These are phyloP conservation scores for Cicer cuneatum DNA, from an alignment of 306 rosid genomes.

Conservation along the genomic window DNA sequence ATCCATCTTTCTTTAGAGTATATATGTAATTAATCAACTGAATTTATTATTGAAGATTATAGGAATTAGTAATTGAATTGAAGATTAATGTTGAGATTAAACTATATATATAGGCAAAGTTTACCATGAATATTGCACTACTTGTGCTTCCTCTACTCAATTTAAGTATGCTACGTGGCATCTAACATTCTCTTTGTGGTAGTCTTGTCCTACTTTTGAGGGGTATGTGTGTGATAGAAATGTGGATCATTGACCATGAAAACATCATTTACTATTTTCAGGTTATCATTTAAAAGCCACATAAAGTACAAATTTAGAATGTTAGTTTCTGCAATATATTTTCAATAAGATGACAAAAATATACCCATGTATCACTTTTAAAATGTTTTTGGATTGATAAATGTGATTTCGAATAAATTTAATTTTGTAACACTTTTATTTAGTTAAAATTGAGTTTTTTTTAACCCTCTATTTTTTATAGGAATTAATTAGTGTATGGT, in stretches of 20 bases:
- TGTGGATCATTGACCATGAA: neutral
- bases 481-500: too few species aligned
- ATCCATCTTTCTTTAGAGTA: constrained; percentile 40
- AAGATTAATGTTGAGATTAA: neutral
- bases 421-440: too few species aligned
- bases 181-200: neutral
- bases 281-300: neutral
- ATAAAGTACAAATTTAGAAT: neutral
- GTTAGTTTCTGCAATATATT: neutral
- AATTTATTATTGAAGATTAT: neutral
- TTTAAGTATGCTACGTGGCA: constrained; percentile 4
- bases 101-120: constrained; percentile 26
- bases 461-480: too few species aligned
- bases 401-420: too few species aligned
- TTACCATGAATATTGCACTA: neutral
- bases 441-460: too few species aligned
- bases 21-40: neutral
- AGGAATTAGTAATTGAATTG: neutral
- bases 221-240: neutral
- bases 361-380: too few species aligned
- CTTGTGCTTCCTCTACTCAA: neutral
- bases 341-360: neutral
- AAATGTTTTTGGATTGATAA: too few species aligned
- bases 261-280: neutral
- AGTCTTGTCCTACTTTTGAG: constrained; percentile 22